Percentiles rank a stretch among this genome's conserved stretches.
Conservation (phyloP, 805 yeast genomes). For the Nakazawaea sp. region DNA sequence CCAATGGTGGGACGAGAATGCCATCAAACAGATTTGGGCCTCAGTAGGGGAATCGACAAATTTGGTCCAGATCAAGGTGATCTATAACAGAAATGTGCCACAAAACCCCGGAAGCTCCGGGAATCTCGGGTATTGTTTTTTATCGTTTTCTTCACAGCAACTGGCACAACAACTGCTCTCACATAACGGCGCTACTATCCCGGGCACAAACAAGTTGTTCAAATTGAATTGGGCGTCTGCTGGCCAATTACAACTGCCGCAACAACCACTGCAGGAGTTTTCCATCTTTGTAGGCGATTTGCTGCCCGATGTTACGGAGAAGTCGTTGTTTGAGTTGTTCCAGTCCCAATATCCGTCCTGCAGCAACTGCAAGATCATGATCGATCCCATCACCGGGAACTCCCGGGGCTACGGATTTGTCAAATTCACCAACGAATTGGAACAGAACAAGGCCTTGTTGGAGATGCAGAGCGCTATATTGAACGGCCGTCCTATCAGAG, state of each 20-base stretch:
- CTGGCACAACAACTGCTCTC: constrained; percentile 61
- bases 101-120: constrained; percentile 23
- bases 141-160: constrained; percentile 57
- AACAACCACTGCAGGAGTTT: constrained; percentile 30
- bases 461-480: constrained; percentile 79
- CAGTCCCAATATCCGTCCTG: constrained; percentile 66
- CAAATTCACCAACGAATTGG: constrained; percentile 58
- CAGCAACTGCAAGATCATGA: constrained; percentile 70
- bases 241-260: constrained; percentile 15
- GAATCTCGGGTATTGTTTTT: constrained; percentile 76
- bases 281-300: constrained; percentile 87
- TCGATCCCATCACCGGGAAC: constrained; percentile 60
- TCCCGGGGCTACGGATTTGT: constrained; percentile 89
- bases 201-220: constrained; percentile 53
- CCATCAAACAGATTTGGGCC: constrained; percentile 64
- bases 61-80: constrained; percentile 54
- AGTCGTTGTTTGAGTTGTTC: constrained; percentile 56
- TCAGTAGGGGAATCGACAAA: constrained; percentile 50
- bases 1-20: constrained; percentile 72
- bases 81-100: constrained; percentile 50
- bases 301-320: constrained; percentile 66
- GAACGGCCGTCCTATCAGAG: constrained; percentile 71
- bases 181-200: constrained; percentile 61
- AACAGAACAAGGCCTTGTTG: constrained; percentile 62
- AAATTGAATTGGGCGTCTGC: constrained; percentile 76